Conservation (phyloP, 2,329 filamentous ascomycete genomes). For the Ceratocystis lukuohia region DNA sequence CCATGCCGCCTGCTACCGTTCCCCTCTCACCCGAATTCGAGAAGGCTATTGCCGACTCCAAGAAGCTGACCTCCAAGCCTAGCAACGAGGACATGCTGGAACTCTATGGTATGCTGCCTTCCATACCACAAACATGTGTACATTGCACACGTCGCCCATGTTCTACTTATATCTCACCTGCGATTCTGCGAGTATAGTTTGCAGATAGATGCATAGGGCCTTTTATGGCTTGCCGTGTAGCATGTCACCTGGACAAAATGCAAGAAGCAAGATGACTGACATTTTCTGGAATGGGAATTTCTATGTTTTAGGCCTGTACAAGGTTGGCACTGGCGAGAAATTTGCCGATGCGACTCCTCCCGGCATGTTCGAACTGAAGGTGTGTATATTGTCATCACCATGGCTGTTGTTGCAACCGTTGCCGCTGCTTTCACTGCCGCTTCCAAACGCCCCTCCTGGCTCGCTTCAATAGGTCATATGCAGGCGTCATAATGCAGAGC, state of each 20-base stretch:
- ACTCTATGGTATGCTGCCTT: conserved; percentile 38
- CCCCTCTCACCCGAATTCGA: conserved; percentile 35
- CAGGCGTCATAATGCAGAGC: not conserved
- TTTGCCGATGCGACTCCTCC: conserved; percentile 42
- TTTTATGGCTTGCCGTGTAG: not conserved
- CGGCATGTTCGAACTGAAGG: conserved; percentile 59
- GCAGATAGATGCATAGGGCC: no score
- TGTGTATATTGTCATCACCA: conserved; percentile 25
- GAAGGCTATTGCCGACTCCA: conserved; percentile 47
- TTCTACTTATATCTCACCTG: no score
- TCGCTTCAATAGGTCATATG: not conserved
- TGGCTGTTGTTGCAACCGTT: not conserved
- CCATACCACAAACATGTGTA: no score
- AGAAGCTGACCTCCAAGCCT: conserved; percentile 54
- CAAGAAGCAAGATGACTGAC: not conserved
- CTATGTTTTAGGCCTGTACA: conserved; percentile 39
- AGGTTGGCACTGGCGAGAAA: conserved; percentile 44
- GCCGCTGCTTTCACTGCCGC: not conserved
- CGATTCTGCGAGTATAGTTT: no score
- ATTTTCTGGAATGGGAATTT: not conserved
- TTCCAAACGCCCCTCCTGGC: conserved; percentile 2
- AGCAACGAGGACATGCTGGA: conserved; percentile 50
- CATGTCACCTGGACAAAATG: not conserved
- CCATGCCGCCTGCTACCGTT: conserved; percentile 28
- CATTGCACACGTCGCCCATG: no score